Evolutionary conservation across 805 yeast species (phyloP), one percentile per base, ranked within the genome.

Genomic region (Teunomyces funiuensis): DNA sequence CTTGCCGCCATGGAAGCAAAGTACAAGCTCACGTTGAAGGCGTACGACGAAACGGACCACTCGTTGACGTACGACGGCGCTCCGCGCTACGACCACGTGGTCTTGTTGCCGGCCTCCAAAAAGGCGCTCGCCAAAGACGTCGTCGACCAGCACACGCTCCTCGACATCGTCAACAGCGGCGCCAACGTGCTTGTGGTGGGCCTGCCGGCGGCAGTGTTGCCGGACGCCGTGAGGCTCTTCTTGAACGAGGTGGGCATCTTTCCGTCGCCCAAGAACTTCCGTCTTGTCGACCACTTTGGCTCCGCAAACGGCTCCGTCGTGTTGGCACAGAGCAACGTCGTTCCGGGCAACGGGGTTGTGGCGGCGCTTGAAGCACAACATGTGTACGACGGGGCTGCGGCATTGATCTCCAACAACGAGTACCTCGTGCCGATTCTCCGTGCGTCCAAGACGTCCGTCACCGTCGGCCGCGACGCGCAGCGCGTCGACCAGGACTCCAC

Each of bases 161-260:
- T 88, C 31, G 69, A 79, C 28, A 88, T 82, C 54, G 69, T 82
- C 49, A 61, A 76, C 47, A 72, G 68, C 10, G 88, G 91, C 36
- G 97, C 97, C 46, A 85, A 89, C 58, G 59, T 93, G 6, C 54
- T 93, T 13, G 77, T 82, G 10, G 69, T 88, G 10, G 87, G 85
- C 18, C 77, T 83, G 14, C 44, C 47, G 7, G 29, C 50, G 20
- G 41, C 56, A 3, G 55, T 59, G 3, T 49, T 61, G 38, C 73
- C 74, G 5, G 74, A 69, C 13, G 63, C 58, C 16, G 64, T 85
- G 25, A 79, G 88, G 45, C 66, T 76, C 2, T 83, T 85, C 53
- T 74, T 88, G 49, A 79, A 81, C 54, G 88, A 90, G 58, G 65
- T 90, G 49, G 99, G 97, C 23, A 82, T 93, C 39, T 78, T 72